These are phyloP conservation scores for Elaeis oleifera DNA, from an alignment of 202 grass and related monocot species.

Conservation along the genomic window DNA sequence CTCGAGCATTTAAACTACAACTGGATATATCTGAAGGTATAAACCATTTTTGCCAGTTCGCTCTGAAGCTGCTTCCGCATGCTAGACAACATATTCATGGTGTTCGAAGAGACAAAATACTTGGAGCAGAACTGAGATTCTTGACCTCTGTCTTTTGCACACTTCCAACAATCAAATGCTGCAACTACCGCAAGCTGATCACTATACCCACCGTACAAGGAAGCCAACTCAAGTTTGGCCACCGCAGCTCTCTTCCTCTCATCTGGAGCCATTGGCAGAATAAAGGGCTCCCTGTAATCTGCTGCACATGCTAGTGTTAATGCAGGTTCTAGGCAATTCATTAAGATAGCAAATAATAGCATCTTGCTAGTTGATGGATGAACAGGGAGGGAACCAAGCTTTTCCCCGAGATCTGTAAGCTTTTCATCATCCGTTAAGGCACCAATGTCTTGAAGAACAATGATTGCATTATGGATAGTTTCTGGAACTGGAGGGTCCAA, in stretches of 20 bases:
- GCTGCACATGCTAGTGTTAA: slow-evolving; percentile 83
- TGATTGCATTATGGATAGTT: slow-evolving; percentile 75
- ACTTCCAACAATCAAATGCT: slow-evolving; percentile 80
- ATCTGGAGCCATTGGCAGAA: slow-evolving; percentile 59
- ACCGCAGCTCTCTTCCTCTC: slow-evolving; percentile 48
- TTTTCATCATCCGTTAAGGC: slow-evolving; percentile 73
- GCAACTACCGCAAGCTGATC: slow-evolving; percentile 88
- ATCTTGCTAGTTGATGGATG: slow-evolving; percentile 96
- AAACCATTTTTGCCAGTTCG: slow-evolving; percentile 71
- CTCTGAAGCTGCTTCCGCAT: slow-evolving; percentile 83
- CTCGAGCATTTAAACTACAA: slow-evolving; percentile 77
- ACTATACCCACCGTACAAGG: slow-evolving; percentile 83
- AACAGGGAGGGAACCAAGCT: slow-evolving; percentile 76
- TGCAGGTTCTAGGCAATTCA: slow-evolving; percentile 93
- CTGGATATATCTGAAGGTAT: slow-evolving; percentile 61
- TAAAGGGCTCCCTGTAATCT: slow-evolving; percentile 72
- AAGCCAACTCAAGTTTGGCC: slow-evolving; percentile 81
- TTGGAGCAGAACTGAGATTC: slow-evolving; percentile 62
- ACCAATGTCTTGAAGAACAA: slow-evolving; percentile 66
- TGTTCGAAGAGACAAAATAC: slow-evolving; percentile 76
- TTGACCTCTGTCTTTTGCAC: slow-evolving; percentile 71
- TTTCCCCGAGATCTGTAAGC: slow-evolving; percentile 74
- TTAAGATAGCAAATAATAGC: slow-evolving; percentile 87
- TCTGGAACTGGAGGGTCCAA: slow-evolving; percentile 74
- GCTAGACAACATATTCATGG: slow-evolving; percentile 74